These are phyloP conservation scores for Pseudocercospora crystallina DNA, from an alignment of 2,329 filamentous ascomycete species.

Conservation along the genomic window DNA sequence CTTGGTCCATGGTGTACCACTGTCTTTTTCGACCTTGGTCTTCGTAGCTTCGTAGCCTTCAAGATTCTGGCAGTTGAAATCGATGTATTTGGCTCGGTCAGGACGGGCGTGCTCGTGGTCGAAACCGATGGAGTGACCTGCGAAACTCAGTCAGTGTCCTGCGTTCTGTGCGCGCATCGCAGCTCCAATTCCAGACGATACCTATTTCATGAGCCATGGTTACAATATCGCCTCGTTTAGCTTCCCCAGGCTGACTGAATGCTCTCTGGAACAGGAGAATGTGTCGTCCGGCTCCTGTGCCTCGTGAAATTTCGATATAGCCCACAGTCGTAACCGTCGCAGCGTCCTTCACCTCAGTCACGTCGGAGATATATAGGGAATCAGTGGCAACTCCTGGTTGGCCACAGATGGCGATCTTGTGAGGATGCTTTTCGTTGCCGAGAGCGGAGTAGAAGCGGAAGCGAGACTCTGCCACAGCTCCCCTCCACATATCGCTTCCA, in stretches of 20 bases:
- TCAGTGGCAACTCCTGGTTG: not conserved
- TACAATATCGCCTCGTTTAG: not conserved
- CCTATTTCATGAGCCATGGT: not conserved
- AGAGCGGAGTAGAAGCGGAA: not conserved
- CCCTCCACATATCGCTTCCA: not conserved
- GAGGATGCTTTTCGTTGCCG: not conserved
- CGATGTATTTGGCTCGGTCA: not conserved
- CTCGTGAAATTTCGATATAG: no score
- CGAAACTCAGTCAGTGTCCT: no score
- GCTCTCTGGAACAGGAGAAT: no score
- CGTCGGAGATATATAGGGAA: no score
- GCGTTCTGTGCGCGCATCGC: no score
- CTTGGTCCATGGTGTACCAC: not conserved
- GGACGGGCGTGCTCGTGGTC: not conserved
- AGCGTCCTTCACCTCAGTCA: no score
- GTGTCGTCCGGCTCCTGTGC: no score
- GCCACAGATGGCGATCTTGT: not conserved
- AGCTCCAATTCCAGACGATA: no score
- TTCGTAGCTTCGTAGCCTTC: not conserved
- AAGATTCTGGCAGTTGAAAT: not conserved
- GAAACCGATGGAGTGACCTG: not conserved
- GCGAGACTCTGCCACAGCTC: not conserved
- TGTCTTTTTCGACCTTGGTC: not conserved
- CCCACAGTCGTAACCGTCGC: no score
- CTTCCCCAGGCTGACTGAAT: no score